phyloP scores from a whole-genome alignment of 192 early-diverging fungal species.

The Linnemannia exigua region DNA sequence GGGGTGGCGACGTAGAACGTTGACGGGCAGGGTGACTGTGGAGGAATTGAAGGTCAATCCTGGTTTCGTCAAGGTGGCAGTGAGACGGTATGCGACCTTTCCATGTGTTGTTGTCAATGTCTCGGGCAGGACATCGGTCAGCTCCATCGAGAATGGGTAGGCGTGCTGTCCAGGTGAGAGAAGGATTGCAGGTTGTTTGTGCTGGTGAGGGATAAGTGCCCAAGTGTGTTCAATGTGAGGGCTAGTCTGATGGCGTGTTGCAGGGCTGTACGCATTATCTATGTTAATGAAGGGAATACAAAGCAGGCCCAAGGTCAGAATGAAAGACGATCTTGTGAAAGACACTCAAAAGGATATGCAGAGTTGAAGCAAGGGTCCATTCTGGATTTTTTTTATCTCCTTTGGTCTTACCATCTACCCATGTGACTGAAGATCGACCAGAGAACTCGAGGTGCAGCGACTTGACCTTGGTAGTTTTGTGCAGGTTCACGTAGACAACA shows the following conservation, averaged over 20 bases:
- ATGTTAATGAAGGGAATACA: not conserved
- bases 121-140: conserved; percentile 55
- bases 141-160: conserved; percentile 50
- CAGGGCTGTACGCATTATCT: conserved; percentile 48
- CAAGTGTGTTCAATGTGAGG: conserved; percentile 51
- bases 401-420: conserved; percentile 43
- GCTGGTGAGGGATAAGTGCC: conserved; percentile 38
- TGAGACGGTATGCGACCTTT: conserved; percentile 47
- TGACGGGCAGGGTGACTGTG: conserved; percentile 24
- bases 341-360: not conserved
- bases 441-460: conserved; percentile 45
- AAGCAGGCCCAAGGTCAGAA: not conserved
- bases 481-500: conserved; percentile 27
- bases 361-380: not conserved
- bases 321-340: not conserved
- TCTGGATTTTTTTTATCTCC: not conserved
- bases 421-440: conserved; percentile 43
- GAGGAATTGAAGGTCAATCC: conserved; percentile 39
- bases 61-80: conserved; percentile 35
- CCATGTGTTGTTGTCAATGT: conserved; percentile 39
- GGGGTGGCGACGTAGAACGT: conserved; percentile 35
- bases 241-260: conserved; percentile 40
- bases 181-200: conserved; percentile 26
- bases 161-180: conserved; percentile 44
- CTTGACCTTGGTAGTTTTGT: conserved; percentile 51